phyloP scores from a whole-genome alignment of 2,329 filamentous ascomycete genomes.

The Laburnicola sp. region DNA sequence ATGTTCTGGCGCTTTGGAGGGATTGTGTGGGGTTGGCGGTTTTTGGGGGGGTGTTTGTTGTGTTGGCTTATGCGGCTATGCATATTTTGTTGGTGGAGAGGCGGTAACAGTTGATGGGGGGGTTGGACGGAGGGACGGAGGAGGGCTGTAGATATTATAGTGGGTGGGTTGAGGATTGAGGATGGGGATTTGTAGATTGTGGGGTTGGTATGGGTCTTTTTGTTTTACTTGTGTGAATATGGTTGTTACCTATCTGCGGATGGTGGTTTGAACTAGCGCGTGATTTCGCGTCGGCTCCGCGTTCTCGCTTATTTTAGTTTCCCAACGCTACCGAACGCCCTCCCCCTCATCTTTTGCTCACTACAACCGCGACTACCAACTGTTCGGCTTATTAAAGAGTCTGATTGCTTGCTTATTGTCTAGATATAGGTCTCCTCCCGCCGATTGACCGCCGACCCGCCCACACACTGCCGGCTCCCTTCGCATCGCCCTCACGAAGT shows the following conservation, averaged over 20 bases:
- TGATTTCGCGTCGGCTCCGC: conserved; percentile 5
- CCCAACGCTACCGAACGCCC: too few species aligned
- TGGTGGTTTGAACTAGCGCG: conserved; percentile 1
- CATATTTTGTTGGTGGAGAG: conserved; percentile 91
- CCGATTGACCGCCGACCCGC: too few species aligned
- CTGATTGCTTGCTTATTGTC: too few species aligned
- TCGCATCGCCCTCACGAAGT: background rate
- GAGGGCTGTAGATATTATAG: too few species aligned
- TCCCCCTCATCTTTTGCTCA: background rate
- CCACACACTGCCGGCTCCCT: background rate
- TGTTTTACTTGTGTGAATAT: too few species aligned
- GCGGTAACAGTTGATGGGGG: conserved; percentile 54
- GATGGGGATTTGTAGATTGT: too few species aligned
- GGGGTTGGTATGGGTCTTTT: too few species aligned
- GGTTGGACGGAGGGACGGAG: too few species aligned
- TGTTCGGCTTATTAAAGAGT: too few species aligned
- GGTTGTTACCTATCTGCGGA: too few species aligned
- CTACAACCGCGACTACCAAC: background rate
- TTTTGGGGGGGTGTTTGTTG: conserved; percentile 79
- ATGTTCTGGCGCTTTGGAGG: conserved; percentile 81
- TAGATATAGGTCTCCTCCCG: too few species aligned
- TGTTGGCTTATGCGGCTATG: conserved; percentile 90
- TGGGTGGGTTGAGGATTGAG: too few species aligned
- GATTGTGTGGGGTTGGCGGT: conserved; percentile 81
- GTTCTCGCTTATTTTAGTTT: background rate